Base-by-base conservation (phyloP, 345 rosid genomes). In the Gossypium stocksii region DNA sequence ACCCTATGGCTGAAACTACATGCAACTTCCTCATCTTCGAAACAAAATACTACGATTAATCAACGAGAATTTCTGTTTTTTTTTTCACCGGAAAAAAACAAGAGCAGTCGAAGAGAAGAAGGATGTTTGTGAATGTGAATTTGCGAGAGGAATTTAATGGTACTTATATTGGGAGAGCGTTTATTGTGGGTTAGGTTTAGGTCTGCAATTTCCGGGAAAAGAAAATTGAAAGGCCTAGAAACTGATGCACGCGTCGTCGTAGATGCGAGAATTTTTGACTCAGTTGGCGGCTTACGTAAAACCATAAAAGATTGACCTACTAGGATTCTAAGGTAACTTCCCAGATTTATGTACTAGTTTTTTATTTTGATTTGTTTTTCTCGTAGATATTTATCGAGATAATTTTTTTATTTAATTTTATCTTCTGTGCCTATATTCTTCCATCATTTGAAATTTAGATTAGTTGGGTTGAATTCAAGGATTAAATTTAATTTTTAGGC, bases 21-120 rank as follows among this genome's bases (percentile, higher is more conserved):
- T 20, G 17, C 34, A 71, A 9, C 34, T 9, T 54, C 74, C 34
- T 54, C 74, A 56, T 71, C 74, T 54, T 57, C 34, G 9, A 46
- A 46, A 4, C 25, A 25, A 51, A 15, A 13, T 49, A 14, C 2
- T 58, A 22, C 7, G 7, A 34, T 25, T 43, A 65, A 44, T 45
- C n/a, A 45, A 2, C 3, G 14, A 71, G 17, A 38, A 2, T 56
- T 25, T 16, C 23, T 25, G 43, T 57, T 27, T 41, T 49, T 68
- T 2, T 58, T 58, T 69, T 49, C 4, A 22, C 7, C 7, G 17
- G 11, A 1, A 14, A 23, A 2, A 3, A 22, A 9, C 15, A 23
- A 22, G 22, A 48, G n/a, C 41, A 44, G 29, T 20, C 17, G 2
- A 6, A 27, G 1, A 9, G 3, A 20, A 22, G 23, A n/a, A 29